Evolutionary conservation across 768 basidiomycete species (phyloP).

Genomic region (Tephrocybe rancida): DNA sequence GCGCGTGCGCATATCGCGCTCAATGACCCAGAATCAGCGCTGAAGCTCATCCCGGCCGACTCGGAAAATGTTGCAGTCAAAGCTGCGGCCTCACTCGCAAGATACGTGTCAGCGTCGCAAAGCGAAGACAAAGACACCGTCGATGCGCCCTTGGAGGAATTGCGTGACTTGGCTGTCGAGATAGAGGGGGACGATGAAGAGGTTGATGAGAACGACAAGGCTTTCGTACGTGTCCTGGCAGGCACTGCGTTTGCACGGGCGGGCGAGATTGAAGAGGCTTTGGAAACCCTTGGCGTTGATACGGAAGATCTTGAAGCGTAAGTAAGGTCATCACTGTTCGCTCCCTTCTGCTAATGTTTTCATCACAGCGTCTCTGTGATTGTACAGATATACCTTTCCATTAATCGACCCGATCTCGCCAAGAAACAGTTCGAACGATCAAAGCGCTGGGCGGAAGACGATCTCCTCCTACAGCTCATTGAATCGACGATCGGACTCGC

Average conservation of each 20-base stretch:
- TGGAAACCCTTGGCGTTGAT: slow-evolving; percentile 82
- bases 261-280: slow-evolving; percentile 88
- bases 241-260: slow-evolving; percentile 87
- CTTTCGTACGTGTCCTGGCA: slow-evolving; percentile 75
- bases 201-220: slow-evolving; percentile 67
- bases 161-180: slow-evolving; percentile 86
- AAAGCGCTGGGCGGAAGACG: slow-evolving; percentile 87
- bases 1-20: slow-evolving; percentile 79
- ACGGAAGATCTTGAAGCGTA: slow-evolving; percentile 88
- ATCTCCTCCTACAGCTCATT: slow-evolving; percentile 85
- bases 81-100: slow-evolving; percentile 75
- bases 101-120: slow-evolving; percentile 53
- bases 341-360: slow-evolving; percentile 1
- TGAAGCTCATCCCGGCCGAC: slow-evolving; percentile 56
- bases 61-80: slow-evolving; percentile 69
- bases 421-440: slow-evolving; percentile 84
- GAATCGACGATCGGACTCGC: slow-evolving; percentile 82
- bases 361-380: slow-evolving; percentile 71
- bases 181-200: slow-evolving; percentile 80
- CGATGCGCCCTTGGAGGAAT: slow-evolving; percentile 72
- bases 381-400: slow-evolving; percentile 89
- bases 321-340: slow-evolving; percentile 31
- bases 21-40: slow-evolving; percentile 55
- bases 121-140: slow-evolving; percentile 51
- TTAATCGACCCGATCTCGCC: slow-evolving; percentile 84